Percentiles rank a stretch among this genome's conserved stretches.
These are phyloP conservation scores for Sugiyamaella novakii DNA, from an alignment of 1,139 yeast species.

Conservation along the genomic window DNA sequence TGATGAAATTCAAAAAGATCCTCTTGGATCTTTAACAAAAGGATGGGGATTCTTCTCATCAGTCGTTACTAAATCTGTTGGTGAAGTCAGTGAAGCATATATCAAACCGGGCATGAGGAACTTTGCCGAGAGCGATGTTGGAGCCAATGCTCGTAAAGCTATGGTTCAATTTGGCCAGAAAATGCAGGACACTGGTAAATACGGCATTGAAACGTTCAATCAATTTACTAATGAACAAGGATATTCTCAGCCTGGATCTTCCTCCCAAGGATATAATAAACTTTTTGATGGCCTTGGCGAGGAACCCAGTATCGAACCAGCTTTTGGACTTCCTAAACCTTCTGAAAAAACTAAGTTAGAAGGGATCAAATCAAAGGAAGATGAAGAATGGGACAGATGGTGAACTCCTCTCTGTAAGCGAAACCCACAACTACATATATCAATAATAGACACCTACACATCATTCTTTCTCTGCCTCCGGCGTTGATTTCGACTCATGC, in stretches of 20 bases:
- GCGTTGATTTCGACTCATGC: no score
- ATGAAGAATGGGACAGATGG: constrained; percentile 53
- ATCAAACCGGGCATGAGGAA: constrained; percentile 87
- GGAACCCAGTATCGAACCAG: constrained; percentile 52
- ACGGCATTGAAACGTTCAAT: constrained; percentile 59
- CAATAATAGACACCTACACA: no score
- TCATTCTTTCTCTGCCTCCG: not conserved
- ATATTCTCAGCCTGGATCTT: constrained; percentile 35
- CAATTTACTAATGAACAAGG: constrained; percentile 58
- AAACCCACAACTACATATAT: no score
- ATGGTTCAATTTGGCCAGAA: constrained; percentile 95
- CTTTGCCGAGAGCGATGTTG: constrained; percentile 76
- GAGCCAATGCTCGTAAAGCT: constrained; percentile 82
- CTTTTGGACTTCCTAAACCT: constrained; percentile 72
- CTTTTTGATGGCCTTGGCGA: constrained; percentile 55
- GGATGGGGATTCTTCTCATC: constrained; percentile 94
- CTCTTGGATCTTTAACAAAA: constrained; percentile 80
- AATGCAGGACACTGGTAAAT: constrained; percentile 84
- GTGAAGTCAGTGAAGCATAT: constrained; percentile 82
- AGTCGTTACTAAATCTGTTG: constrained; percentile 78
- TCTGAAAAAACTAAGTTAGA: constrained; percentile 57
- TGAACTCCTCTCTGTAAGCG: no score
- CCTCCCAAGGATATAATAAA: constrained; percentile 50
- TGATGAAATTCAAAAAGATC: constrained; percentile 81
- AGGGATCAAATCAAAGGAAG: constrained; percentile 48